phyloP scores from a whole-genome alignment of 768 basidiomycete genomes.

The Lactarius psammicola region DNA sequence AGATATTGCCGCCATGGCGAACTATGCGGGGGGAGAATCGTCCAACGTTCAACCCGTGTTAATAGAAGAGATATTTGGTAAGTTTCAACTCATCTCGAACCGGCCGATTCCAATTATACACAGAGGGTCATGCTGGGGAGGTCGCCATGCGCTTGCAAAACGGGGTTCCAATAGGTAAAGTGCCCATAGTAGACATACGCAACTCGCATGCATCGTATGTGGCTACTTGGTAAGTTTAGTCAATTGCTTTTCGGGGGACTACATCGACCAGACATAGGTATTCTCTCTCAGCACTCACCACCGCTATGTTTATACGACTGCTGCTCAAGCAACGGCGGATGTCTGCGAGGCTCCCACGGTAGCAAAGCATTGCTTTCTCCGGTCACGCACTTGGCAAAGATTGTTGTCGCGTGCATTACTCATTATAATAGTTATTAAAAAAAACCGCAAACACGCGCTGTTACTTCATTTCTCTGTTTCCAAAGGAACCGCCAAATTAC shows the following conservation, averaged over 20 bases:
- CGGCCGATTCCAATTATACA: slow-evolving; percentile 9
- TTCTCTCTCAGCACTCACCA: slow-evolving; percentile 80
- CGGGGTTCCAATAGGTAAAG: slow-evolving; percentile 83
- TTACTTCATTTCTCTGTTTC: neutral
- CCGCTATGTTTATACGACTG: slow-evolving; percentile 75
- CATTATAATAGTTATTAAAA: no score
- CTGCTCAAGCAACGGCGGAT: slow-evolving; percentile 56
- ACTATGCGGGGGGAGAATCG: slow-evolving; percentile 68
- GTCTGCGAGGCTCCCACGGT: slow-evolving; percentile 56
- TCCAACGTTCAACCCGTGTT: slow-evolving; percentile 83
- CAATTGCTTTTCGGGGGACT: neutral
- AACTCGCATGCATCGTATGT: slow-evolving; percentile 96
- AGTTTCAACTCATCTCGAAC: slow-evolving; percentile 32
- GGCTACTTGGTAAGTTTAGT: slow-evolving; percentile 73
- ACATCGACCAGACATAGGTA: slow-evolving; percentile 55
- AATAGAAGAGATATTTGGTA: slow-evolving; percentile 89
- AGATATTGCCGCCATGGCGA: slow-evolving; percentile 78
- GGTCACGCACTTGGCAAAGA: neutral
- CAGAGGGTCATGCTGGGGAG: slow-evolving; percentile 86
- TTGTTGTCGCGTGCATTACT: neutral
- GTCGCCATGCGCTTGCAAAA: slow-evolving; percentile 54
- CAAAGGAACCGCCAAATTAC: neutral
- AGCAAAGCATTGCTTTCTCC: slow-evolving; percentile 18
- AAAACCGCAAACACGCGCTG: no score
- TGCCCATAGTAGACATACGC: slow-evolving; percentile 80